A percentile compares a stretch with the other conserved stretches of the same genome.
phyloP scores from a whole-genome alignment of 257 asterid genomes.

The Agastache rugosa region DNA sequence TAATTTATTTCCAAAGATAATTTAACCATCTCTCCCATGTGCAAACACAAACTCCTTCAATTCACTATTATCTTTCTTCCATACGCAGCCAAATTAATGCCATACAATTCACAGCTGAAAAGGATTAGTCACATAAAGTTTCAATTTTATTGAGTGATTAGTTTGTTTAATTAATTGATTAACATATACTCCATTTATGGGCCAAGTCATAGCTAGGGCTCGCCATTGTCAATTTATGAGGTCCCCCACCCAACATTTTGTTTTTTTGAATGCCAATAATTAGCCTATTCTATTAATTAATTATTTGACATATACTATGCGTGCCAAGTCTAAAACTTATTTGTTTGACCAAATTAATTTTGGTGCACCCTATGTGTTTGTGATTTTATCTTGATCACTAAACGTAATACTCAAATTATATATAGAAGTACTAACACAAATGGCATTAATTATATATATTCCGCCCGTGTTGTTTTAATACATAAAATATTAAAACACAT shows the following conservation, averaged over 20 bases:
- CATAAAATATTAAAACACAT: no score
- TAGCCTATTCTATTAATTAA: conserved; percentile 11
- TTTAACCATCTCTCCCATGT: conserved; percentile 25
- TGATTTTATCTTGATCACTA: neutral
- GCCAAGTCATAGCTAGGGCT: conserved; percentile 25
- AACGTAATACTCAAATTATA: no score
- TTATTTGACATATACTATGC: conserved; percentile 14
- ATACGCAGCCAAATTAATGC: conserved; percentile 25
- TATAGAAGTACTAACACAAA: no score
- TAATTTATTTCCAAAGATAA: conserved; percentile 37
- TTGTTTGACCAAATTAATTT: conserved; percentile 18
- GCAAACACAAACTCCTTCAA: conserved; percentile 23
- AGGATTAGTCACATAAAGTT: conserved; percentile 30
- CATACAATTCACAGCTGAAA: conserved; percentile 33
- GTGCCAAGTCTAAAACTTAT: neutral
- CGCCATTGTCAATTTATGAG: conserved; percentile 22
- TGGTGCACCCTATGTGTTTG: neutral
- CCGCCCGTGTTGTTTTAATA: no score
- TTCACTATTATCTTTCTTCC: conserved; percentile 33
- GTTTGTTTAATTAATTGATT: neutral
- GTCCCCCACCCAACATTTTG: conserved; percentile 28
- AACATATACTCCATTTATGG: conserved; percentile 1
- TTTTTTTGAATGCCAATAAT: conserved; percentile 15
- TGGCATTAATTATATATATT: no score
- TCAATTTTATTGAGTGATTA: neutral